Conservation (phyloP, 805 yeast species). For the Blastobotrys americana region DNA sequence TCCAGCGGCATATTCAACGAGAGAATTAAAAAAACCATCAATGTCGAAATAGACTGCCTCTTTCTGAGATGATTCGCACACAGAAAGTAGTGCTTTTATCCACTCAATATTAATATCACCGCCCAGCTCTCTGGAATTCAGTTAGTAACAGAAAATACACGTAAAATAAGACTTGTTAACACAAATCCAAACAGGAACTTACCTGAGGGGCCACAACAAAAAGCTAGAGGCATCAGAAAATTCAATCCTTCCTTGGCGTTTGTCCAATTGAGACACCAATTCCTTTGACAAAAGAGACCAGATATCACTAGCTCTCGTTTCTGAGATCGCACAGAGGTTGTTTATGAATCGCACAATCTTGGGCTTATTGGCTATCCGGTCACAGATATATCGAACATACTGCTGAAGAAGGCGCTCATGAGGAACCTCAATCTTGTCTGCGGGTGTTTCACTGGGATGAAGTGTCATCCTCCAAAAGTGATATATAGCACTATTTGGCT, state of each 20-base stretch:
- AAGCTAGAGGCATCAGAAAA: neutral
- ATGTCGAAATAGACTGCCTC: neutral
- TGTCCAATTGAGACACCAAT: neutral
- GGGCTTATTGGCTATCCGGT: neutral
- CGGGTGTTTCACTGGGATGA: neutral
- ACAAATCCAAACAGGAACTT: no score
- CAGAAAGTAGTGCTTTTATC: neutral
- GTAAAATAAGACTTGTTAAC: no score
- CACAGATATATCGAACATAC: neutral
- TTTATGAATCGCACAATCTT: neutral
- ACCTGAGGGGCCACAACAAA: conserved; percentile 1
- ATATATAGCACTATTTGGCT: neutral
- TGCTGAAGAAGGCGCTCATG: neutral
- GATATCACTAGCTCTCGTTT: neutral
- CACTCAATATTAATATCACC: neutral
- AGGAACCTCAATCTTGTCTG: neutral
- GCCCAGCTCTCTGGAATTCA: no score
- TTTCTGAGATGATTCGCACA: neutral
- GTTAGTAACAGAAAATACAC: no score
- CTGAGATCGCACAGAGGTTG: neutral
- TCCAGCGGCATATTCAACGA: neutral
- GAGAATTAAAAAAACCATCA: neutral
- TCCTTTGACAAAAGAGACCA: neutral
- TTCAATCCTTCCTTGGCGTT: neutral
- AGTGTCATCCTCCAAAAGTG: conserved; percentile 3